A percentile compares a stretch with the other conserved stretches of the same genome.
These are phyloP conservation scores for Saussurea involucrata DNA, from an alignment of 129 eudicot genomes.

Conservation along the genomic window DNA sequence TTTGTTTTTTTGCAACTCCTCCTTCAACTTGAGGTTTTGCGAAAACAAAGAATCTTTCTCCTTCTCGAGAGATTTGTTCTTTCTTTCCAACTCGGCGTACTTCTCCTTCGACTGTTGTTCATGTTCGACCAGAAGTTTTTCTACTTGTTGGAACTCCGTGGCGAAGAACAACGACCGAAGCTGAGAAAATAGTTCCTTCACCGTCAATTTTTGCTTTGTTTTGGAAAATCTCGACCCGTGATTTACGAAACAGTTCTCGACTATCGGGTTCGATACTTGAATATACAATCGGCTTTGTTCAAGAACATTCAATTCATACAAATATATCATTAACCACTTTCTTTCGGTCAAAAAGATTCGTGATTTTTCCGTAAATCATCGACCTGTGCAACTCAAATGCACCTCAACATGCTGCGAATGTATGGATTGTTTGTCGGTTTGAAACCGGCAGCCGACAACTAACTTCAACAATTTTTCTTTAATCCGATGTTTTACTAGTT, in stretches of 20 bases:
- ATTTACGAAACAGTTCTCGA: slow-evolving; percentile 48
- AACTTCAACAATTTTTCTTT: too few species aligned
- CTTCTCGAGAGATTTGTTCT: background rate
- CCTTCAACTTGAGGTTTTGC: too few species aligned
- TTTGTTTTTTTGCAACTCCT: slow-evolving; percentile 15
- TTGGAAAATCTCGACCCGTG: slow-evolving; percentile 60
- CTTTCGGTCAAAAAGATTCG: slow-evolving; percentile 63
- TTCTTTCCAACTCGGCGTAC: background rate
- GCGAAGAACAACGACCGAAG: slow-evolving; percentile 26
- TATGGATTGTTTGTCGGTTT: slow-evolving; percentile 59
- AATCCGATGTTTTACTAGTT: too few species aligned
- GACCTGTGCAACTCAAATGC: slow-evolving; percentile 60
- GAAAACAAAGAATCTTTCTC: too few species aligned
- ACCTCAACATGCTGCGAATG: slow-evolving; percentile 54
- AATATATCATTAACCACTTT: slow-evolving; percentile 74
- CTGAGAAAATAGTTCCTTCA: slow-evolving; percentile 25
- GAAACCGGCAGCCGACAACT: slow-evolving; percentile 74
- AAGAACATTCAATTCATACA: slow-evolving; percentile 55
- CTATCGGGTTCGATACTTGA: slow-evolving; percentile 52
- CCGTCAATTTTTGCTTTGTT: slow-evolving; percentile 30
- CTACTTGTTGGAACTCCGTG: slow-evolving; percentile 20
- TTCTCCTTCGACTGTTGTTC: slow-evolving; percentile 6
- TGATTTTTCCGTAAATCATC: slow-evolving; percentile 60
- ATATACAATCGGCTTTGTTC: slow-evolving; percentile 64
- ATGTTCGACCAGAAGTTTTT: slow-evolving; percentile 11